Evolutionary conservation across 2,329 filamentous ascomycete species (phyloP), one percentile per base, ranked within the genome.

Genomic region (Chaetomium sp.): DNA sequence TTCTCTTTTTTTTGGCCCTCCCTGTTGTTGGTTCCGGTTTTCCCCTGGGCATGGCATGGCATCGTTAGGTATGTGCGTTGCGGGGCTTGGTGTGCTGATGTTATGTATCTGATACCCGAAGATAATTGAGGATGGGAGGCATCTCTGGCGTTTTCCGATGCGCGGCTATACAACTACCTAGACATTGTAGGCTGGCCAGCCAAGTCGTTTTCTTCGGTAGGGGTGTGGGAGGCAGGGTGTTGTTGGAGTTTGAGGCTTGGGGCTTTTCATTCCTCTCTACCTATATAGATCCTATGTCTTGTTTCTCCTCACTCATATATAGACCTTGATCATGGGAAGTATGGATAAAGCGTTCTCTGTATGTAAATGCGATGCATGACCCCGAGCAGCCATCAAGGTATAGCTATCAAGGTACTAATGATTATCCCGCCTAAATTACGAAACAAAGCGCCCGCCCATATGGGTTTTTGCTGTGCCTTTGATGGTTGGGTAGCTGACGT

Each of bases 31-130:
- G 27, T 6, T 29, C 27, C 27, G 27, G 27, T 29, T 57, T 35
- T 23, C 31, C 47, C 19, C 25, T 47, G 38, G 56, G 35, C 38
- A 58, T 49, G 21, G 55, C 27, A 33, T 33, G 50, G 50, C 50
- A 27, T 56, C 27, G 23, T 27, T 47, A 21, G 45, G 45, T 47
- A 47, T 33, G 29, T 53, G 45, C 29, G 45, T 35, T 19, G 29
- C 31, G 35, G 23, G 57, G 47, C 47, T 60, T 25, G 57, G 29
- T 51, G 45, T 12, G 8, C n/a, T 51, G 47, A 38, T 25, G 47
- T 25, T 25, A 60, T 60, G 57, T 60, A 60, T 60, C 57, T 60
- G 57, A 60, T 60, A 60, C 57, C 57, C 57, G 27, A 27, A 51
- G 31, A 51, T 27, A 29, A 60, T 51, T 19, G 35, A 38, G 33